Conservation (phyloP, 2,329 filamentous ascomycete species). For the Penicillium polonicum region DNA sequence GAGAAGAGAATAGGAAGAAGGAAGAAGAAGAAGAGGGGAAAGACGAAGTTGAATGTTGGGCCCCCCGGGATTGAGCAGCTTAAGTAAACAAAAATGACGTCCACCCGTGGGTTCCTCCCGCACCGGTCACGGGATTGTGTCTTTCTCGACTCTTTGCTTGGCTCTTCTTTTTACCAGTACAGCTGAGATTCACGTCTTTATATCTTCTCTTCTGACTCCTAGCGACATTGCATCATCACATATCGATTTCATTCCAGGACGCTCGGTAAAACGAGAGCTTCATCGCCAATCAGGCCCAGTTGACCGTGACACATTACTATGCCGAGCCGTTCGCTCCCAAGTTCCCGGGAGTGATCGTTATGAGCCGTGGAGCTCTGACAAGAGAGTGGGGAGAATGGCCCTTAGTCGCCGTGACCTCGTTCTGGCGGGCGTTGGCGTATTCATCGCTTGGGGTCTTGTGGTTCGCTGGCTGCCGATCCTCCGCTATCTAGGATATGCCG, state of each 20-base stretch:
- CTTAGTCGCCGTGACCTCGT: slow-evolving; percentile 46
- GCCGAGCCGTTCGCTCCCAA: slow-evolving; percentile 19
- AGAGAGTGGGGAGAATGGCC: slow-evolving; percentile 46
- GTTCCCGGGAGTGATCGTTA: slow-evolving; percentile 28
- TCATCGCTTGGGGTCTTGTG: slow-evolving; percentile 84
- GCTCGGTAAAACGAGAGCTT: background rate
- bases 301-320: slow-evolving; percentile 10
- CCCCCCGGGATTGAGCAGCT: slow-evolving; percentile 11
- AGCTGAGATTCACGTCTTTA: background rate
- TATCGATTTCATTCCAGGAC: background rate
- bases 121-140: slow-evolving; percentile 23
- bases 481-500: slow-evolving; percentile 82
- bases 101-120: slow-evolving; percentile 5
- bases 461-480: slow-evolving; percentile 79
- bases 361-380: slow-evolving; percentile 47
- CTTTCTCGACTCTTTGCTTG: slow-evolving; percentile 8
- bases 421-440: slow-evolving; percentile 42
- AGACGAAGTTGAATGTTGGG: slow-evolving; percentile 9
- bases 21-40: slow-evolving; percentile 10
- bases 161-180: background rate
- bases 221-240: background rate
- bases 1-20: slow-evolving; percentile 5
- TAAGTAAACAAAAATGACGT: slow-evolving; percentile 31
- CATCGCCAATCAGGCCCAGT: background rate
- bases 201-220: background rate